These are phyloP conservation scores for Coriolopsis trogii DNA, from an alignment of 1,284 basidiomycete genomes.

Conservation along the genomic window DNA sequence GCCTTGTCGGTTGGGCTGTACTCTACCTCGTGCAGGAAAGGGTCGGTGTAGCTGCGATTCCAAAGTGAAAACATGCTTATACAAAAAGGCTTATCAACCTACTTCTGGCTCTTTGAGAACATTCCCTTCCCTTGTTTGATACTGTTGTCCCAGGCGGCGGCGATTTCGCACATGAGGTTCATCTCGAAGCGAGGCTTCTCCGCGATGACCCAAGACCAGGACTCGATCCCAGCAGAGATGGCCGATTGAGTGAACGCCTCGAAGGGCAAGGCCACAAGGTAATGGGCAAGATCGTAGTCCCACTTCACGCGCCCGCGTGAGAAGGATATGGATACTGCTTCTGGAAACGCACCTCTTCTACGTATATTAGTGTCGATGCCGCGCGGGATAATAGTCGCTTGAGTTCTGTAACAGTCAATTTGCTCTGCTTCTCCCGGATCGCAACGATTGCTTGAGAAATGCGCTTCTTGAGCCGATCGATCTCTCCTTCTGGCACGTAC, in stretches of 20 bases:
- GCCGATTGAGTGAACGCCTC: constrained; percentile 88
- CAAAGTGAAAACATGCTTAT: neutral
- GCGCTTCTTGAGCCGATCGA: constrained; percentile 58
- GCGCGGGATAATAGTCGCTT: constrained; percentile 88
- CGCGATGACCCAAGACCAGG: constrained; percentile 97
- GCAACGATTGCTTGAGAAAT: constrained; percentile 70
- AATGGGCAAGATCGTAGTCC: constrained; percentile 87
- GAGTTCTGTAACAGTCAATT: constrained; percentile 78
- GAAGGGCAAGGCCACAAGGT: constrained; percentile 88
- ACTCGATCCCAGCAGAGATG: constrained; percentile 87
- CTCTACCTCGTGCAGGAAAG: constrained; percentile 84
- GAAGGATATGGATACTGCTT: neutral
- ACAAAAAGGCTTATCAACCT: constrained; percentile 31
- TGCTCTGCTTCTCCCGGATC: constrained; percentile 71
- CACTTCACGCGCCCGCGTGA: too few relatives aligned
- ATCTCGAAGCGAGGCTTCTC: constrained; percentile 81
- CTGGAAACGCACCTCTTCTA: constrained; percentile 62
- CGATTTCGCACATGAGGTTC: constrained; percentile 83
- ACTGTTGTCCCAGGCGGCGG: constrained; percentile 86
- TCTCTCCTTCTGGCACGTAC: constrained; percentile 27
- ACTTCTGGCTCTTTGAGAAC: constrained; percentile 85
- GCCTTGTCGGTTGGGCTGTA: constrained; percentile 93
- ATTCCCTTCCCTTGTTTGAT: constrained; percentile 80
- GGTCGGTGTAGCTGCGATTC: constrained; percentile 77
- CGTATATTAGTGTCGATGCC: constrained; percentile 77